These are phyloP conservation scores for Vitis amurensis DNA, from an alignment of 164 flowering plant genomes.

Conservation along the genomic window DNA sequence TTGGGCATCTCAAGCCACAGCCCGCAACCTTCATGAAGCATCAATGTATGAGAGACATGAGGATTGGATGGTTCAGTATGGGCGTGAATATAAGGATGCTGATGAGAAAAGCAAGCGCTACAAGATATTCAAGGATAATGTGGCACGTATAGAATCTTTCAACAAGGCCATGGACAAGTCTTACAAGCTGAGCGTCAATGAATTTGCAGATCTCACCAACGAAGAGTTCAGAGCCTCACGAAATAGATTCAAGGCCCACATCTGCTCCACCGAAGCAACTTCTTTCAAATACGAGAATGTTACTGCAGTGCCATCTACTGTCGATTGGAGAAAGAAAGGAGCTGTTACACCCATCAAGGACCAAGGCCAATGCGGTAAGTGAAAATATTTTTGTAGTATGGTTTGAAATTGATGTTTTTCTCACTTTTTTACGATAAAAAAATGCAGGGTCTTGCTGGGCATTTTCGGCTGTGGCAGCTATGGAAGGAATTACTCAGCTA, in stretches of 20 bases:
- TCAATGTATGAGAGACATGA: constrained; percentile 5
- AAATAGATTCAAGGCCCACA: not conserved
- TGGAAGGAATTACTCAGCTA: constrained; percentile 28
- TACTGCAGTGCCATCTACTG: constrained; percentile 18
- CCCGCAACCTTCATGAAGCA: constrained; percentile 5
- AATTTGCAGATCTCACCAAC: too few relatives aligned
- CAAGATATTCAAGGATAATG: constrained; percentile 31
- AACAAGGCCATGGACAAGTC: constrained; percentile 1
- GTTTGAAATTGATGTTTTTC: not conserved
- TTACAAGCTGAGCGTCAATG: too few relatives aligned
- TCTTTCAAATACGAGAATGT: constrained; percentile 32
- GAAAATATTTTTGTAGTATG: not conserved
- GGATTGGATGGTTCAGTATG: constrained; percentile 35
- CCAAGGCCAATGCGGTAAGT: constrained; percentile 36
- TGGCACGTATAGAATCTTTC: constrained; percentile 20
- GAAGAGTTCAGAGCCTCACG: too few relatives aligned
- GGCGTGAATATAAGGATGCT: constrained; percentile 28
- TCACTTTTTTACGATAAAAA: not conserved
- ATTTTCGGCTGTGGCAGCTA: constrained; percentile 33
- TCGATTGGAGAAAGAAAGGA: constrained; percentile 33
- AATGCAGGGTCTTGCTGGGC: constrained; percentile 40
- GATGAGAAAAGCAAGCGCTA: constrained; percentile 36
- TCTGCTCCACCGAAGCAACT: not conserved
- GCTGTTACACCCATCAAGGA: constrained; percentile 35
- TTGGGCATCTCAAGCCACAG: not conserved